Evolutionary conservation across 345 rosid species (phyloP).

Genomic region (Physaria fendleri): DNA sequence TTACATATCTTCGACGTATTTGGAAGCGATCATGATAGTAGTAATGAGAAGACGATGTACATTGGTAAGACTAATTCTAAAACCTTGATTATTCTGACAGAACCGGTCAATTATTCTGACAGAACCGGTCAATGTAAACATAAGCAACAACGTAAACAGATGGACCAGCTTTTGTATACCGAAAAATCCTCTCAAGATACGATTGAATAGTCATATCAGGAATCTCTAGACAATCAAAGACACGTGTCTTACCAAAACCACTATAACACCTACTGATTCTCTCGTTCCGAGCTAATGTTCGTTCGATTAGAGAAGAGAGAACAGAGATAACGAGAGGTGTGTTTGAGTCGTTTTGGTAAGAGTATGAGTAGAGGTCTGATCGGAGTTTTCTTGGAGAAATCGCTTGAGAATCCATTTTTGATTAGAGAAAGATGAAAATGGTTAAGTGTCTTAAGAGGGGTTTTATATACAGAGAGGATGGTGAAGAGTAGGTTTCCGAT

Average conservation of each 20-base stretch:
- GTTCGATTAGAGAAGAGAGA: slow-evolving; percentile 63
- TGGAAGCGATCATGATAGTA: slow-evolving; percentile 85
- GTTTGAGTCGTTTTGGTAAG: slow-evolving; percentile 49
- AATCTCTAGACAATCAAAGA: slow-evolving; percentile 60
- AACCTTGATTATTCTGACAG: slow-evolving; percentile 68
- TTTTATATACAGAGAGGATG: slow-evolving; percentile 17
- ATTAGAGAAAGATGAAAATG: neutral
- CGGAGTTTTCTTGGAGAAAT: slow-evolving; percentile 85
- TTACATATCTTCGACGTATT: slow-evolving; percentile 87
- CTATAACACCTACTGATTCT: slow-evolving; percentile 43
- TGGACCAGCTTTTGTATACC: slow-evolving; percentile 76
- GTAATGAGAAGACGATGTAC: slow-evolving; percentile 75
- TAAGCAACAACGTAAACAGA: slow-evolving; percentile 84
- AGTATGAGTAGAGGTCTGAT: slow-evolving; percentile 65
- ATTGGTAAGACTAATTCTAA: slow-evolving; percentile 54
- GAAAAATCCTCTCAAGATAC: slow-evolving; percentile 74
- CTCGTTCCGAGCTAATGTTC: slow-evolving; percentile 61
- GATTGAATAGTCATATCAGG: slow-evolving; percentile 77
- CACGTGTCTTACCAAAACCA: slow-evolving; percentile 19
- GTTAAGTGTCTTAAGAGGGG: slow-evolving; percentile 12
- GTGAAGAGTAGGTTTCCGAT: slow-evolving; percentile 10
- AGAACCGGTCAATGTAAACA: slow-evolving; percentile 80
- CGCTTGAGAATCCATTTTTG: slow-evolving; percentile 9
- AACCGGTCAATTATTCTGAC: slow-evolving; percentile 77
- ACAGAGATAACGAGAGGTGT: slow-evolving; percentile 78